phyloP scores from a whole-genome alignment of 2,329 filamentous ascomycete genomes.

The Chrysosphaeria jannelii region DNA sequence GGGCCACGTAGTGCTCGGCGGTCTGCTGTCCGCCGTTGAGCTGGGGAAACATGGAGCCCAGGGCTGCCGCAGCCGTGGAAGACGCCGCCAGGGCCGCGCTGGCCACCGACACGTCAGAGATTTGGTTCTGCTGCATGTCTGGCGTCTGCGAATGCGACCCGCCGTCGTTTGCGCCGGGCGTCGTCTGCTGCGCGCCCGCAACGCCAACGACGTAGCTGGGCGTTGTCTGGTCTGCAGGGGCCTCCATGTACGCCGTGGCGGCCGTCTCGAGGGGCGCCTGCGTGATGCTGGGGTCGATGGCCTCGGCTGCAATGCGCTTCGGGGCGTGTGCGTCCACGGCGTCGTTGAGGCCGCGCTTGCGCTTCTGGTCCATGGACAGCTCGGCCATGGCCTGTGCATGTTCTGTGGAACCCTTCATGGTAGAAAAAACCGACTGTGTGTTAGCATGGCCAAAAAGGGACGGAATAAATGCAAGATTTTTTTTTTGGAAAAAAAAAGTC shows the following conservation, averaged over 20 bases:
- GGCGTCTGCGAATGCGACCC: too few relatives aligned
- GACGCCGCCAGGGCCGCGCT: slow-evolving; percentile 10
- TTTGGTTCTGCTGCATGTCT: too few relatives aligned
- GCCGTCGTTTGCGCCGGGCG: too few relatives aligned
- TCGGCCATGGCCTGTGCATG: not conserved
- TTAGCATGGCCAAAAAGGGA: not conserved
- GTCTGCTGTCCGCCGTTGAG: slow-evolving; percentile 17
- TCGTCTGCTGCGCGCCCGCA: slow-evolving; percentile 12
- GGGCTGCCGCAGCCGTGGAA: slow-evolving; percentile 26
- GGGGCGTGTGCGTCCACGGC: too few relatives aligned
- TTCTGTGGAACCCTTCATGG: not conserved
- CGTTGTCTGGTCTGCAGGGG: slow-evolving; percentile 20
- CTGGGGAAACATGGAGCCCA: slow-evolving; percentile 26
- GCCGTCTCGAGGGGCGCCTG: slow-evolving; percentile 11
- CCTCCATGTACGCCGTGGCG: slow-evolving; percentile 22
- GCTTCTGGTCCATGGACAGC: slow-evolving; percentile 19
- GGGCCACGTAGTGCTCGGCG: too few relatives aligned
- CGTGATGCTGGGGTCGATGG: too few relatives aligned
- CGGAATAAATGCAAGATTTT: too few relatives aligned
- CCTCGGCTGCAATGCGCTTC: too few relatives aligned
- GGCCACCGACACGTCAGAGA: too few relatives aligned
- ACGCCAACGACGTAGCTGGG: slow-evolving; percentile 17
- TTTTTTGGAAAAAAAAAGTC: too few relatives aligned
- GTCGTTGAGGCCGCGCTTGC: slow-evolving; percentile 21
- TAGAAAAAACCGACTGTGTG: not conserved